Percentiles rank a stretch among this genome's conserved stretches.
phyloP scores from a whole-genome alignment of 352 stramenopile genomes.

The Phytopythium mirpurense region DNA sequence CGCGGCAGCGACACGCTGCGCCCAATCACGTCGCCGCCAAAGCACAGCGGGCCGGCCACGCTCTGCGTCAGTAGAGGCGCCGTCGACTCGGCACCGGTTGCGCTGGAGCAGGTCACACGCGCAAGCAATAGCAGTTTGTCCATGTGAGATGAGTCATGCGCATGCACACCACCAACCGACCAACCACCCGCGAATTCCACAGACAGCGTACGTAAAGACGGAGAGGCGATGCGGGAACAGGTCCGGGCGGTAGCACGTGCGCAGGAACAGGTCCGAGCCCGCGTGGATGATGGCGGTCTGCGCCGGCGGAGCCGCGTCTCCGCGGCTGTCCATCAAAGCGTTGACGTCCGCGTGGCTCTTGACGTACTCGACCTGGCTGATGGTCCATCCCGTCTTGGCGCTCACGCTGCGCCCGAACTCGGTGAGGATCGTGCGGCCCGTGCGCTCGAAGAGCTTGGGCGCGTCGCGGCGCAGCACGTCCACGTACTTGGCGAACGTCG shows the following conservation, averaged over 20 bases:
- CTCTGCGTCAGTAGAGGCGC: slow-evolving; percentile 49
- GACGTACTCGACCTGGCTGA: slow-evolving; percentile 89
- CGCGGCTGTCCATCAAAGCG: not conserved
- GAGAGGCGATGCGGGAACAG: slow-evolving; percentile 78
- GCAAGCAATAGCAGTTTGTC: too few relatives aligned
- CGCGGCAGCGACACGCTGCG: slow-evolving; percentile 45
- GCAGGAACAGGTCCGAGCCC: slow-evolving; percentile 87
- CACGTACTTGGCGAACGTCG: slow-evolving; percentile 84
- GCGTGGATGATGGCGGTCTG: slow-evolving; percentile 87
- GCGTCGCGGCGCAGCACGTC: slow-evolving; percentile 54
- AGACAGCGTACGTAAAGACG: slow-evolving; percentile 66
- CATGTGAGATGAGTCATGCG: too few relatives aligned
- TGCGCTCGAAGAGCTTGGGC: slow-evolving; percentile 80
- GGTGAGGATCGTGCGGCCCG: slow-evolving; percentile 79
- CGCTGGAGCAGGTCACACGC: slow-evolving; percentile 19
- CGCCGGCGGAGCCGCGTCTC: not conserved
- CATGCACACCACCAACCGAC: too few relatives aligned
- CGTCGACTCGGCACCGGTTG: slow-evolving; percentile 37
- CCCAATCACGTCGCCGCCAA: slow-evolving; percentile 88
- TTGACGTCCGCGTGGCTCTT: slow-evolving; percentile 59
- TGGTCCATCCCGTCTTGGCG: slow-evolving; percentile 81
- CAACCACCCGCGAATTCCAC: not conserved
- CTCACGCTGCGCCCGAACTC: slow-evolving; percentile 89
- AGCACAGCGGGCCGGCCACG: slow-evolving; percentile 90
- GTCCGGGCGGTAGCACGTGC: slow-evolving; percentile 80